phyloP scores from a whole-genome alignment of 805 yeast species.

The Wickerhamiella dianesei region DNA sequence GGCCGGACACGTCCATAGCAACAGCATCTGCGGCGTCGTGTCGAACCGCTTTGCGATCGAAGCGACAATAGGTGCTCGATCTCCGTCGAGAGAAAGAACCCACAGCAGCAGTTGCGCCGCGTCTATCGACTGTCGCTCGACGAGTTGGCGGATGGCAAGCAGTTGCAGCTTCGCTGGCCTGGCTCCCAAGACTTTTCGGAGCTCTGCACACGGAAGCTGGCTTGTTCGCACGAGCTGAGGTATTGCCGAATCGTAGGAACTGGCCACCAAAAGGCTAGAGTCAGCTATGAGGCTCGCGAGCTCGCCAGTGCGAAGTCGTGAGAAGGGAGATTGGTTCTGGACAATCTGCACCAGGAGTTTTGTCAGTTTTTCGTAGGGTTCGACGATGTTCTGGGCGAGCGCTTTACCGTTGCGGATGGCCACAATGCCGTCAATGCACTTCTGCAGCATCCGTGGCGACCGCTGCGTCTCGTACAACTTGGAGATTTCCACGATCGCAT shows the following conservation, averaged over 20 bases:
- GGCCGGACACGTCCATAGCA: neutral
- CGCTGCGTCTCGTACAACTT: neutral
- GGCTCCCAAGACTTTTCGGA: no score
- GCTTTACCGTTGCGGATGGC: neutral
- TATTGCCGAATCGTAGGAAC: no score
- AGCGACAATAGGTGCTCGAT: neutral
- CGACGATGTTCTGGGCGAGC: neutral
- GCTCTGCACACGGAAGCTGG: no score
- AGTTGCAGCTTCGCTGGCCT: no score
- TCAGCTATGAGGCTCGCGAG: no score
- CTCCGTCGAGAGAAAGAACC: neutral
- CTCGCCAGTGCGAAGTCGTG: neutral
- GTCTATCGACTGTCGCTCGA: neutral
- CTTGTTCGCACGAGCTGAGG: no score
- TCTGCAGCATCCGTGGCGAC: neutral
- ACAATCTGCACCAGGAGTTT: neutral
- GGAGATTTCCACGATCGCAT: neutral
- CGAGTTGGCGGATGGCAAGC: neutral
- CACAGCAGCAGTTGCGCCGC: neutral
- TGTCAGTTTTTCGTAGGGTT: neutral
- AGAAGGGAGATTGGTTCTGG: neutral
- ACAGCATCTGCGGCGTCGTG: neutral
- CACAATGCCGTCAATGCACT: neutral
- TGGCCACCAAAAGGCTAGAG: no score
- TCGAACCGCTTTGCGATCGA: neutral